A percentile compares a stretch with the other conserved stretches of the same genome.
Evolutionary conservation across 371 early-diverging fungal genomes (phyloP).

Genomic region (Mortierella sp.): DNA sequence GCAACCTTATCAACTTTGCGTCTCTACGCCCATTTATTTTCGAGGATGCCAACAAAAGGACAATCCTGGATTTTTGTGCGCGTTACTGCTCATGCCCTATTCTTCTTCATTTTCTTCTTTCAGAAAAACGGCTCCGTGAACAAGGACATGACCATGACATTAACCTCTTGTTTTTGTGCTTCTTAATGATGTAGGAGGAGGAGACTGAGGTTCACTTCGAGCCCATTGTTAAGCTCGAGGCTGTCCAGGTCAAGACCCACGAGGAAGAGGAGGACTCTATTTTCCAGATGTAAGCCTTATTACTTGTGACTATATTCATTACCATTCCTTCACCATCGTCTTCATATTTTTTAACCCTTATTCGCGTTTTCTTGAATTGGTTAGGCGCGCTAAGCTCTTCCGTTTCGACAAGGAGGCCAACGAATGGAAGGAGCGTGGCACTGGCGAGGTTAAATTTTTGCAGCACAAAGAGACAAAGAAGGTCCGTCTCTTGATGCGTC

Average conservation of each 20-base stretch:
- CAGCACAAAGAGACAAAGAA: conserved; percentile 90
- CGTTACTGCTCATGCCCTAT: not conserved
- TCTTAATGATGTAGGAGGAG: conserved; percentile 62
- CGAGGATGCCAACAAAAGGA: not conserved
- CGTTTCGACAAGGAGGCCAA: conserved; percentile 89
- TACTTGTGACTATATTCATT: not conserved
- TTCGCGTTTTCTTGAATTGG: not conserved
- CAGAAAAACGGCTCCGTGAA: too few relatives aligned
- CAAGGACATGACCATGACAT: not conserved
- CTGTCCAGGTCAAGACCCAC: conserved; percentile 92
- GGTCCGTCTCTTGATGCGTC: conserved; percentile 96
- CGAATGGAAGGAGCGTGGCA: conserved; percentile 99
- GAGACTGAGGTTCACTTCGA: conserved; percentile 96
- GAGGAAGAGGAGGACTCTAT: conserved; percentile 95
- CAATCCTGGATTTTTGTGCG: not conserved
- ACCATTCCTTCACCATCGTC: not conserved
- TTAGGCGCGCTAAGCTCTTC: conserved; percentile 97
- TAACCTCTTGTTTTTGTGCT: not conserved
- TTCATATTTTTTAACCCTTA: not conserved
- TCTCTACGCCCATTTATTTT: not conserved
- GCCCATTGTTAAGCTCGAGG: conserved; percentile 93
- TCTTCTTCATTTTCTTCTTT: too few relatives aligned
- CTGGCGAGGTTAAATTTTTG: conserved; percentile 95
- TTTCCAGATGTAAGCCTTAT: conserved; percentile 91
- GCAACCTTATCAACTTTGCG: conserved; percentile 1